Percentiles rank a stretch among this genome's conserved stretches.
Evolutionary conservation across 805 yeast genomes (phyloP).

Genomic region (Yamadazyma phyllophila): DNA sequence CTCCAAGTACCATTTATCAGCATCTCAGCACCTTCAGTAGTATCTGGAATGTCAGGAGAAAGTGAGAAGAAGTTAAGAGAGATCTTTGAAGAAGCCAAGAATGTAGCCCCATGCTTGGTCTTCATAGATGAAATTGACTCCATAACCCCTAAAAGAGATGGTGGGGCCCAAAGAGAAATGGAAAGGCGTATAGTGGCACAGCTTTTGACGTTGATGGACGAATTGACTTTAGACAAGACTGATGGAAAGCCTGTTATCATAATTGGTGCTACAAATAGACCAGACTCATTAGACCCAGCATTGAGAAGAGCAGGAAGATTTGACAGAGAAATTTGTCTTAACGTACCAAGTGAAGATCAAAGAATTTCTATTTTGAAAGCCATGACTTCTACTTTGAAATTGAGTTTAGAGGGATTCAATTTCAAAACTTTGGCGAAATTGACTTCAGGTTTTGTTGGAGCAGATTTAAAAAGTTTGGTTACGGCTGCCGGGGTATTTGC

Average conservation of each 20-base stretch:
- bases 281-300: conserved; percentile 93
- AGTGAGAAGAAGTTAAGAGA: conserved; percentile 93
- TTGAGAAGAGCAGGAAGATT: conserved; percentile 95
- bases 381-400: conserved; percentile 64
- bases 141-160: conserved; percentile 96
- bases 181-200: conserved; percentile 96
- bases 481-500: conserved; percentile 96
- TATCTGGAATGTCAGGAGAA: conserved; percentile 99
- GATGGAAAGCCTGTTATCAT: conserved; percentile 91
- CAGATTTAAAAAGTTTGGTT: conserved; percentile 89
- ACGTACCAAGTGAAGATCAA: conserved; percentile 89
- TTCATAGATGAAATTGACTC: conserved; percentile 98
- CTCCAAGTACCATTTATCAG: conserved; percentile 89
- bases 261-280: conserved; percentile 95
- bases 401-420: conserved; percentile 57
- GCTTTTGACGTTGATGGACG: conserved; percentile 91
- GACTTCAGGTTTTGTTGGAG: conserved; percentile 98
- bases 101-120: conserved; percentile 86
- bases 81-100: conserved; percentile 86
- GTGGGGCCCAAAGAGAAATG: conserved; percentile 94
- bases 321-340: conserved; percentile 89
- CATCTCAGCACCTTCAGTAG: conserved; percentile 92
- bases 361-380: conserved; percentile 73
- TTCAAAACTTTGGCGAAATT: conserved; percentile 74
- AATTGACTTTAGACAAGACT: conserved; percentile 80